Percentiles rank a stretch among this genome's conserved stretches.
phyloP scores from a whole-genome alignment of 73 alveolate genomes.

The Durusdinium trenchii region DNA sequence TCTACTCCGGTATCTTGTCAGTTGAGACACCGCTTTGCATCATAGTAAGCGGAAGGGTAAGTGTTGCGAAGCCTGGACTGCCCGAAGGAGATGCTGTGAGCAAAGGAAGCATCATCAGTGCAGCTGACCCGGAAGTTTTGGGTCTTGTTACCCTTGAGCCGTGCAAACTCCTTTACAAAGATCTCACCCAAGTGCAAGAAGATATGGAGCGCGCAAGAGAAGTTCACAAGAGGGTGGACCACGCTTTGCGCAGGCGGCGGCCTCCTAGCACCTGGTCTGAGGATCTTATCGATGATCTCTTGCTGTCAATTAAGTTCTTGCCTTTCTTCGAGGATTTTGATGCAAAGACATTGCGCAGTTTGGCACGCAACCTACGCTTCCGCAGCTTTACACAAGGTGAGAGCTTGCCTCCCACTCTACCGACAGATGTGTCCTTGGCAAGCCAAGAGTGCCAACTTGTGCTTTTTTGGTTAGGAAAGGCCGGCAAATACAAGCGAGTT shows the following conservation, averaged over 20 bases:
- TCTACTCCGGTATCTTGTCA: not conserved
- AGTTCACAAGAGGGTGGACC: not conserved
- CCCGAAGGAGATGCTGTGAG: slow-evolving; percentile 10
- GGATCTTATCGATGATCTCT: not conserved
- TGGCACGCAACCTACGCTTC: slow-evolving; percentile 2
- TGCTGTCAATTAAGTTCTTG: not conserved
- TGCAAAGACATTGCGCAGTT: not conserved
- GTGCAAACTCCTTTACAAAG: slow-evolving; percentile 9
- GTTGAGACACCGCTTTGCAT: not conserved
- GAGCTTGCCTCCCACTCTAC: slow-evolving; percentile 33
- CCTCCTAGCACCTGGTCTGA: slow-evolving; percentile 22
- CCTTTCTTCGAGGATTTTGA: slow-evolving; percentile 49
- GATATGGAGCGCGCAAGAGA: not conserved
- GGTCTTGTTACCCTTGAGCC: slow-evolving; percentile 20
- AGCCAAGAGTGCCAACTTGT: slow-evolving; percentile 21
- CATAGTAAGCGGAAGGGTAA: not conserved
- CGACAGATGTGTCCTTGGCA: not conserved
- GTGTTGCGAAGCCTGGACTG: slow-evolving; percentile 27
- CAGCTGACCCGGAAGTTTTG: slow-evolving; percentile 12
- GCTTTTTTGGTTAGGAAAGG: slow-evolving; percentile 21
- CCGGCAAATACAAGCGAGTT: slow-evolving; percentile 31
- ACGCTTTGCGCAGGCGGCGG: not conserved
- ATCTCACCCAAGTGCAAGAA: not conserved
- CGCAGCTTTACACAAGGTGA: not conserved
- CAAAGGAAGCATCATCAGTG: slow-evolving; percentile 16